Percentiles rank a stretch among this genome's conserved stretches.
These are phyloP conservation scores for Trametes pubescens DNA, from an alignment of 1,284 basidiomycete genomes.

Conservation along the genomic window DNA sequence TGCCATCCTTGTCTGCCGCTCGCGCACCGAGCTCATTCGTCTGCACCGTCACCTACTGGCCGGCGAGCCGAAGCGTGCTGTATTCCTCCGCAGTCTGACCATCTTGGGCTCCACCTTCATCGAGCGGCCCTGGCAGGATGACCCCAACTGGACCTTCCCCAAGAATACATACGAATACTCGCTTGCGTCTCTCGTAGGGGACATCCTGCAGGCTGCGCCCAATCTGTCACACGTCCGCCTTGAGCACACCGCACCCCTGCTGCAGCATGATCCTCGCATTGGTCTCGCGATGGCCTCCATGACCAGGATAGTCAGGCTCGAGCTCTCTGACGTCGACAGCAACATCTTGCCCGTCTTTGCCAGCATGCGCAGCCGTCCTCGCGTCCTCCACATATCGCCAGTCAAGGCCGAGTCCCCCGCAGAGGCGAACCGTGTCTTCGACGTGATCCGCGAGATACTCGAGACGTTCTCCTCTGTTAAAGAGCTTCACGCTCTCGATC, in stretches of 20 bases:
- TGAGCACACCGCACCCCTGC: slow-evolving; percentile 18
- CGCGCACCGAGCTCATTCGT: slow-evolving; percentile 10
- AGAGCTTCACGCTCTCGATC: slow-evolving; percentile 19
- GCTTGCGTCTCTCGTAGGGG: slow-evolving; percentile 19
- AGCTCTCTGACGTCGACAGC: slow-evolving; percentile 19
- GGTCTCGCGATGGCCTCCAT: slow-evolving; percentile 17
- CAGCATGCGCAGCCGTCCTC: slow-evolving; percentile 15
- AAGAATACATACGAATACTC: slow-evolving; percentile 28
- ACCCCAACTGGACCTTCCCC: slow-evolving; percentile 27
- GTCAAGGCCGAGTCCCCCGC: slow-evolving; percentile 4
- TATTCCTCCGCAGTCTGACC: slow-evolving; percentile 25
- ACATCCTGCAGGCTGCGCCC: slow-evolving; percentile 22
- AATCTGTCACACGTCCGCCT: slow-evolving; percentile 19
- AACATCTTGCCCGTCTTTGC: slow-evolving; percentile 14
- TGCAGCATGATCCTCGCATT: slow-evolving; percentile 23
- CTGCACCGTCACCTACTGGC: slow-evolving; percentile 18
- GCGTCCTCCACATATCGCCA: slow-evolving; percentile 14
- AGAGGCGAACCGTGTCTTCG: slow-evolving; percentile 12
- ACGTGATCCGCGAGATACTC: slow-evolving; percentile 14
- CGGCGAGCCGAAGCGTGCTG: slow-evolving; percentile 12
- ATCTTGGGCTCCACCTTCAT: slow-evolving; percentile 23
- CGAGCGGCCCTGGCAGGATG: slow-evolving; percentile 28
- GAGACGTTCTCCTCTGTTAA: slow-evolving; percentile 7
- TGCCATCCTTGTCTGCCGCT: slow-evolving; percentile 22
- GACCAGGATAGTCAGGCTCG: slow-evolving; percentile 14